phyloP scores from a whole-genome alignment of 1,284 basidiomycete genomes.

The Pisolithus thermaeus region DNA sequence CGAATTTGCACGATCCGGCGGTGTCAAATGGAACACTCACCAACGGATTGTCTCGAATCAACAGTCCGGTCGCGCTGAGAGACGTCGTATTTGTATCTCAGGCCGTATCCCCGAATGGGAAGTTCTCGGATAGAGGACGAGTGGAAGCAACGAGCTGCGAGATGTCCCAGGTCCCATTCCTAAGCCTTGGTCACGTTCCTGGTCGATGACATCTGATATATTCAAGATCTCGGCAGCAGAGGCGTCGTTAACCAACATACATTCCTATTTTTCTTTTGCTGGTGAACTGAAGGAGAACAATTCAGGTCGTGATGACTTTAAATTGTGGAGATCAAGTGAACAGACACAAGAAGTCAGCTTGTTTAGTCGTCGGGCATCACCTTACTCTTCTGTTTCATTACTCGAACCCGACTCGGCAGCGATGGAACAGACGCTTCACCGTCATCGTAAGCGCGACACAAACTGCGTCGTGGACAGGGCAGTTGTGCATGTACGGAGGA shows the following conservation, averaged over 20 bases:
- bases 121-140: too few species aligned
- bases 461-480: slow-evolving; percentile 80
- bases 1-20: slow-evolving; percentile 1
- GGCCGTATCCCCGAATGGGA: too few species aligned
- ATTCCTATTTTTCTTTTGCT: slow-evolving; percentile 26
- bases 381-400: neutral
- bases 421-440: slow-evolving; percentile 67
- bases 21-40: slow-evolving; percentile 33
- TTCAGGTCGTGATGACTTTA: slow-evolving; percentile 84
- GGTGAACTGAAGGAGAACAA: slow-evolving; percentile 66
- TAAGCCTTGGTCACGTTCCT: slow-evolving; percentile 85
- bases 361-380: slow-evolving; percentile 76
- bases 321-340: slow-evolving; percentile 90
- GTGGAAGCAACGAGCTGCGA: too few species aligned
- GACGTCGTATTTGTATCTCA: slow-evolving; percentile 37
- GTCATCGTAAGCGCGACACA: slow-evolving; percentile 74
- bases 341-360: slow-evolving; percentile 72
- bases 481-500: slow-evolving; percentile 68
- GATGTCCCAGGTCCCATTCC: slow-evolving; percentile 46
- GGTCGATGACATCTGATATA: slow-evolving; percentile 71
- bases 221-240: neutral
- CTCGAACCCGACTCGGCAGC: slow-evolving; percentile 1
- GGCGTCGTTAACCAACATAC: neutral
- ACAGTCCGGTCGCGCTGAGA: slow-evolving; percentile 63
- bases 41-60: slow-evolving; percentile 80